phyloP scores from a whole-genome alignment of 192 early-diverging fungal species.

The Coemansia sp. region DNA sequence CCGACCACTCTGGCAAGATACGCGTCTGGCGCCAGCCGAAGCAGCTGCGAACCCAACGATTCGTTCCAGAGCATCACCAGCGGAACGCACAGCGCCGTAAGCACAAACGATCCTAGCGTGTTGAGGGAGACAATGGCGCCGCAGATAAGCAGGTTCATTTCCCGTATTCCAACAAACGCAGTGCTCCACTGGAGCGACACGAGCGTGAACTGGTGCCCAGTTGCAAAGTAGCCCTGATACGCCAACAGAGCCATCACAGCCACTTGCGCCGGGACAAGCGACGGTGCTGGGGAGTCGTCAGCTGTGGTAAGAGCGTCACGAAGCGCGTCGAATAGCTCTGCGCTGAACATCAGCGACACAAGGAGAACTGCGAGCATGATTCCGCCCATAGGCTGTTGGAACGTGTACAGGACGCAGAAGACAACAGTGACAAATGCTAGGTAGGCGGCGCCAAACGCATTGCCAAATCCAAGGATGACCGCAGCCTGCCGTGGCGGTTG shows the following conservation, averaged over 20 bases:
- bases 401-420: conserved; percentile 64
- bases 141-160: conserved; percentile 67
- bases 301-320: conserved; percentile 20
- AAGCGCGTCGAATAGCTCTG: conserved; percentile 57
- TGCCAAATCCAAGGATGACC: conserved; percentile 61
- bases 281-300: not conserved
- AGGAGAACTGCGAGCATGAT: conserved; percentile 57
- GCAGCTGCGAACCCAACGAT: conserved; percentile 32
- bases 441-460: conserved; percentile 70
- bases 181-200: conserved; percentile 90
- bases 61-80: conserved; percentile 55
- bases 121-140: conserved; percentile 75
- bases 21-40: conserved; percentile 21
- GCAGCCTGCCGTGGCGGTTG: conserved; percentile 25
- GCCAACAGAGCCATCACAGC: conserved; percentile 57
- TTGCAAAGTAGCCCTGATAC: conserved; percentile 77
- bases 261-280: conserved; percentile 45
- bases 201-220: conserved; percentile 90
- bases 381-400: conserved; percentile 83
- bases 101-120: conserved; percentile 65
- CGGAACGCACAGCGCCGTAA: conserved; percentile 58
- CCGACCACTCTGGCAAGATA: conserved; percentile 41
- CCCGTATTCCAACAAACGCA: conserved; percentile 80
- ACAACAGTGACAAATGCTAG: conserved; percentile 61
- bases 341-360: conserved; percentile 43